phyloP scores from a whole-genome alignment of 148 eudicot genomes.

The Cornus florida region DNA sequence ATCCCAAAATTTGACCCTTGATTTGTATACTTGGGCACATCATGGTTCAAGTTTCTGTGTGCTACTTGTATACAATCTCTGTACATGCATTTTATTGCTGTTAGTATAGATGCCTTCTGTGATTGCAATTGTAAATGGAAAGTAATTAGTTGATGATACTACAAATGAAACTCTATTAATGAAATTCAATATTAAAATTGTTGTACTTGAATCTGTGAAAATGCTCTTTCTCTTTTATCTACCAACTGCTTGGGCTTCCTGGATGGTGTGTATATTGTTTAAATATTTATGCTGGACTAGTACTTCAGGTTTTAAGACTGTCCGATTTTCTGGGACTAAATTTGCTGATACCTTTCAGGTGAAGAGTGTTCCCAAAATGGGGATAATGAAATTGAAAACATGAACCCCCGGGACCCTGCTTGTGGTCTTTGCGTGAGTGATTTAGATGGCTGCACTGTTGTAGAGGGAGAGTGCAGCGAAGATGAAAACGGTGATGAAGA shows the following conservation, averaged over 20 bases:
- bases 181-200: too few relatives aligned
- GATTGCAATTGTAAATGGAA: neutral
- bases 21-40: constrained; percentile 5
- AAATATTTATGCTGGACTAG: neutral
- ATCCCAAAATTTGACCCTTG: neutral
- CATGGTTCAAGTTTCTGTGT: constrained; percentile 20
- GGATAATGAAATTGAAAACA: constrained; percentile 32
- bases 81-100: constrained; percentile 13
- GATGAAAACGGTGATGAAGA: constrained; percentile 77
- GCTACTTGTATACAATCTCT: constrained; percentile 20
- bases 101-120: neutral
- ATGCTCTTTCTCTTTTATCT: neutral
- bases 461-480: constrained; percentile 45
- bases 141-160: neutral
- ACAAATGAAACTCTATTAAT: neutral
- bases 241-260: neutral
- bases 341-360: constrained; percentile 49
- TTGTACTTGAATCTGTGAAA: neutral
- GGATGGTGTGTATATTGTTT: neutral
- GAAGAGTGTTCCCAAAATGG: constrained; percentile 31
- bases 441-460: constrained; percentile 11
- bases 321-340: constrained; percentile 21
- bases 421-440: constrained; percentile 22
- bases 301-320: neutral
- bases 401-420: constrained; percentile 24